Base-by-base conservation (phyloP, 805 yeast species). In the Hanseniaspora meyeri region DNA sequence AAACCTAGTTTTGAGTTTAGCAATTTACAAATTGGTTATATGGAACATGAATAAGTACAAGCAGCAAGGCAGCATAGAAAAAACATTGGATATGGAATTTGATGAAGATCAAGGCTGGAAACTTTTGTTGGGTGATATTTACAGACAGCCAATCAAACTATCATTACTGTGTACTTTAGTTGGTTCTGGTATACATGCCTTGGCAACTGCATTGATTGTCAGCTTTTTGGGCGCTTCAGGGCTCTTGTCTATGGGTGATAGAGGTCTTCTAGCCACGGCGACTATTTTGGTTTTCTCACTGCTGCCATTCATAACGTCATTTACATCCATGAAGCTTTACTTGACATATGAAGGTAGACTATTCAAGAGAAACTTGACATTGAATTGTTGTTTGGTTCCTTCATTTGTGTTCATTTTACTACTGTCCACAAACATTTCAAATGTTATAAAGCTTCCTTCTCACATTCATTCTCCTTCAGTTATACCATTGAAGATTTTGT, bases 41-140 rank as follows among this genome's bases (percentile, higher is more conserved):
- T 83, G 79, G 65, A 98, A 93, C 68, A 87, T 93, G 63, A 77
- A 83, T 57, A 82, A 85, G 64, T 93, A 93, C 71, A 91, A 91
- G 67, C 95, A 87, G 67, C 78, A 91, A 61, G 88, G 86, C 66
- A 32, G 29, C 20, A n/a, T 76, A 91, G 63, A 51, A 34, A 45
- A 56, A 37, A 32, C 48, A 16, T 38, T 53, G 17, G 93, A 86
- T 66, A 88, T 83, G 63, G 95, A 86, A 58, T 79, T 88, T 54
- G 82, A 87, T 60, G 96, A 89, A 65, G 97, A 93, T 68, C 78
- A 89, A 66, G 98, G 98, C 42, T 93, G 98, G 98, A 93, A 93
- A 68, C 77, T 93, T 61, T 83, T 89, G 42, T 95, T 90, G 64
- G 97, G 97, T 60, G 97, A 91, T 68, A 89, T 91, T 34, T 91